These are phyloP conservation scores for Boechera divaricarpa DNA, from an alignment of 345 rosid genomes.

Conservation along the genomic window DNA sequence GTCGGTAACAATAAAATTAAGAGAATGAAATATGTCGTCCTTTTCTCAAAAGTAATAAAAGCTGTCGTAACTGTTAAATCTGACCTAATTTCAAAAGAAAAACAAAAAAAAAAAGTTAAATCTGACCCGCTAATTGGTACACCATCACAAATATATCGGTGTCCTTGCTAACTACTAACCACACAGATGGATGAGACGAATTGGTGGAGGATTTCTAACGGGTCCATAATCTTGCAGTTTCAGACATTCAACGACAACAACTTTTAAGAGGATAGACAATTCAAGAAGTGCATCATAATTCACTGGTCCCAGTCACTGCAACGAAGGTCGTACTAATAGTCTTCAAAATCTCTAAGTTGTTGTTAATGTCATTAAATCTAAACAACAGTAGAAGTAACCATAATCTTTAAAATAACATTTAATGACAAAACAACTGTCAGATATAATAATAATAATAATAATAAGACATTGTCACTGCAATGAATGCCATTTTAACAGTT, in stretches of 20 bases:
- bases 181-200: not conserved
- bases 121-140: too few species aligned
- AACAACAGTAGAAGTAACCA: not conserved
- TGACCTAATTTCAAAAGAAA: too few species aligned
- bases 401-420: not conserved
- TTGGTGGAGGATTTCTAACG: not conserved
- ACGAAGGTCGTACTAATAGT: not conserved
- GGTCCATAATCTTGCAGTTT: not conserved
- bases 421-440: not conserved
- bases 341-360: not conserved
- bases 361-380: not conserved
- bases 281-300: not conserved
- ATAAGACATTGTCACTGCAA: not conserved
- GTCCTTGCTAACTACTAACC: not conserved
- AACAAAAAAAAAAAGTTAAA: too few species aligned
- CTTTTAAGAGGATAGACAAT: not conserved
- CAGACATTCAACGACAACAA: not conserved
- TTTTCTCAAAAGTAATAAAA: too few species aligned
- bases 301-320: not conserved
- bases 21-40: too few species aligned
- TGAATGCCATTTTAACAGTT: conserved; percentile 3
- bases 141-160: too few species aligned
- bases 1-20: too few species aligned
- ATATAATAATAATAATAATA: not conserved
- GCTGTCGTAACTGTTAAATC: too few species aligned